Evolutionary conservation across 2,329 filamentous ascomycete genomes (phyloP), one percentile per base, ranked within the genome.

Genomic region (Pseudopyricularia javanii): DNA sequence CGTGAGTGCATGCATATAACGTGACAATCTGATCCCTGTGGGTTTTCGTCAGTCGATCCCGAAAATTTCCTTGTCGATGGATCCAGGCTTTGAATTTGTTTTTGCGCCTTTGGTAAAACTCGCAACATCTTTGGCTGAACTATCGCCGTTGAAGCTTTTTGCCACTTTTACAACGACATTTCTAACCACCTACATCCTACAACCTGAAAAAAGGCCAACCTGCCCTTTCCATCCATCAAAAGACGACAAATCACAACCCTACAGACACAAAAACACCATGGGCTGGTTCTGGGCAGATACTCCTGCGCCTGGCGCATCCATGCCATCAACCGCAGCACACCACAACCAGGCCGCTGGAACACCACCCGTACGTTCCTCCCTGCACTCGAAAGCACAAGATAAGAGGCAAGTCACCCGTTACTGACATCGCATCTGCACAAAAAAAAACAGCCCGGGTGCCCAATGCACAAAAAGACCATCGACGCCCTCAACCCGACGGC

Each of bases 271-370:
- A 22, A 35, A 40, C 30, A 57, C 34, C 28, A 83, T 82, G 79
- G 79, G 79, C 59, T 82, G 79, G 79, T 83, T 83, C 61, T 83
- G 79, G 79, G 75, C 78, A 56, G 79, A 82, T 56, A 56, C 68
- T 47, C 62, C 72, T 53, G 59, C 66, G 20, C 56, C 66, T n/a
- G 35, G 56, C 50, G 62, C 47, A 54, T 58, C 34, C 49, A 56
- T 22, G 49, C 55, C 30, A 53, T 51, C 56, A 35, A 58, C 55
- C 40, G 58, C 54, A 47, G 57, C 58, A 32, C 52, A 60, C 20
- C 54, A 57, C 33, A 54, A 51, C 35, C 54, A 61, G 58, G 61
- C 60, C 47, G 58, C 60, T 49, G 62, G 58, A 55, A 59, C 66
- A 45, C 71, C 71, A 61, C 71, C 70, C 45, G 71, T 73, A 67